Percentiles rank a stretch among this genome's conserved stretches.
Conservation (phyloP, 306 rosid species). For the Ziziphus jujuba region DNA sequence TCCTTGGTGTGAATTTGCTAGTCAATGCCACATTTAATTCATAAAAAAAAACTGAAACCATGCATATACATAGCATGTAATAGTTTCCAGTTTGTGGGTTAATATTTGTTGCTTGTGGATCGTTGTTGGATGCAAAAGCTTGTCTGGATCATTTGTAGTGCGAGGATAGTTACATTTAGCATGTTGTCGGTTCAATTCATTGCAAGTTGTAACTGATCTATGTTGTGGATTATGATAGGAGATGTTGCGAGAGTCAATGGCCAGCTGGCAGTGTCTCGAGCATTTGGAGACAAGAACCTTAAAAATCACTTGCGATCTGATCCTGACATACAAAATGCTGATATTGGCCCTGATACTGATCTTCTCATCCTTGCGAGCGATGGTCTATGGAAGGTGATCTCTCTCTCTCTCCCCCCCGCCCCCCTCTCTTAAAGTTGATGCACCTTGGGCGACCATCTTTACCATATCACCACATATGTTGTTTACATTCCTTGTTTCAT, state of each 20-base stretch:
- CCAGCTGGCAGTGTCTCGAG: conserved; percentile 91
- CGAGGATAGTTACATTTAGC: not conserved
- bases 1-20: too few species aligned
- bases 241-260: conserved; percentile 93
- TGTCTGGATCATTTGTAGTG: not conserved
- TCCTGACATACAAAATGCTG: conserved; percentile 51
- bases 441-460: not conserved
- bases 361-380: conserved; percentile 80
- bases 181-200: not conserved
- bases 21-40: too few species aligned
- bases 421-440: conserved; percentile 5
- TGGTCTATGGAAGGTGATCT: conserved; percentile 75
- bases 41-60: too few species aligned
- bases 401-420: not conserved
- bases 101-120: not conserved
- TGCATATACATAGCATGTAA: too few species aligned
- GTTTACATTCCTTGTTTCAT: not conserved
- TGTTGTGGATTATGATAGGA: conserved; percentile 39
- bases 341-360: conserved; percentile 45
- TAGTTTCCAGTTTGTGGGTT: not conserved
- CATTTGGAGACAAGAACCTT: conserved; percentile 87
- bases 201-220: conserved; percentile 16
- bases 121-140: not conserved
- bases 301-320: conserved; percentile 75
- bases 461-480: not conserved